A percentile compares a stretch with the other conserved stretches of the same genome.
Conservation (phyloP, 768 basidiomycete species). For the Naganishia kalamii region DNA sequence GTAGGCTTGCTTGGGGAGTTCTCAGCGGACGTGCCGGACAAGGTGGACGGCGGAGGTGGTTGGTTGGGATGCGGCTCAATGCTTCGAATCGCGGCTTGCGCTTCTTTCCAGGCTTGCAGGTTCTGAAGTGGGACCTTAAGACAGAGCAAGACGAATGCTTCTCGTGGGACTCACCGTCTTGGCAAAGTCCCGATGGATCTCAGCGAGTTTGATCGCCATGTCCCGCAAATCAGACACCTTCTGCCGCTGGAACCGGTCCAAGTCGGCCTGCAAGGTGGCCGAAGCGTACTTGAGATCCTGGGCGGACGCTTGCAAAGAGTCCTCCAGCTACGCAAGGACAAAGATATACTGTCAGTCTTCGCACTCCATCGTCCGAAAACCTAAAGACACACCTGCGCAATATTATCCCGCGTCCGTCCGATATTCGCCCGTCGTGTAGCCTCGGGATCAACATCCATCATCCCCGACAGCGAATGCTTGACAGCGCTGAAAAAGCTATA, state of each 20-base stretch:
- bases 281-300: constrained; percentile 95
- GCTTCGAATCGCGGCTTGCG: constrained; percentile 79
- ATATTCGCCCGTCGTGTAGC: constrained; percentile 87
- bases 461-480: constrained; percentile 88
- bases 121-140: constrained; percentile 55
- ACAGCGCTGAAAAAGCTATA: constrained; percentile 85
- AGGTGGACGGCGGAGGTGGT: constrained; percentile 22
- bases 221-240: constrained; percentile 94
- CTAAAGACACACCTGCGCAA: constrained; percentile 67
- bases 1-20: neutral
- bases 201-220: constrained; percentile 85
- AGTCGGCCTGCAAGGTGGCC: constrained; percentile 90
- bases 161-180: constrained; percentile 62
- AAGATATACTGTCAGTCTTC: neutral
- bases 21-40: neutral
- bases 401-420: constrained; percentile 85
- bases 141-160: neutral
- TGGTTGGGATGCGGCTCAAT: constrained; percentile 87
- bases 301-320: constrained; percentile 81
- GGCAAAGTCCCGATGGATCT: constrained; percentile 92
- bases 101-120: constrained; percentile 94
- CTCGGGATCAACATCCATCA: constrained; percentile 99
- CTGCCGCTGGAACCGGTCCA: constrained; percentile 96
- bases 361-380: neutral
- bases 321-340: constrained; percentile 65